Evolutionary conservation across 305 asterid genomes (phyloP).

Genomic region (Solanum hybrid): DNA sequence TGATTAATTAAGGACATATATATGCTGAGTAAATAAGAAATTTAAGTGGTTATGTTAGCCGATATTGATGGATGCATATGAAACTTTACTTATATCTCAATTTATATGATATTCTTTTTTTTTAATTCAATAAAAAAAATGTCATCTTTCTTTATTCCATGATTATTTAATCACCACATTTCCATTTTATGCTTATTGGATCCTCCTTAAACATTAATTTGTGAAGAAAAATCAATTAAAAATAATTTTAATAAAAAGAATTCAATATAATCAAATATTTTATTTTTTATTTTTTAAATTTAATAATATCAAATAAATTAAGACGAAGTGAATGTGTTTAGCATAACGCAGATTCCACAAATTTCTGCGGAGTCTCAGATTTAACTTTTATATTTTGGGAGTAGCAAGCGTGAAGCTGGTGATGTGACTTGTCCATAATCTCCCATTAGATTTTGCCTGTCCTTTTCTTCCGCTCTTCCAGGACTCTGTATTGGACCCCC

Average conservation of each 20-base stretch:
- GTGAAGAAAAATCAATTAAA: neutral
- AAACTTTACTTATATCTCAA: no score
- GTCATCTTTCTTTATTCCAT: neutral
- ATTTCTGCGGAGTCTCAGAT: neutral
- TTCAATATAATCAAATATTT: neutral
- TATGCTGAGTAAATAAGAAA: neutral
- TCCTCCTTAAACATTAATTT: neutral
- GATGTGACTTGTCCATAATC: conserved; percentile 22
- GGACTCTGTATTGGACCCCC: neutral
- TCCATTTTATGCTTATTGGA: neutral
- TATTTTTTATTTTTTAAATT: neutral
- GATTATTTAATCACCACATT: neutral
- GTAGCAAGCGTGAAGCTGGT: conserved; percentile 22
- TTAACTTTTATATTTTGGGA: neutral
- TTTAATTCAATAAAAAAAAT: no score
- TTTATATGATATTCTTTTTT: no score
- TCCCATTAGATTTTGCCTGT: conserved; percentile 4
- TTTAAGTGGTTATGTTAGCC: neutral
- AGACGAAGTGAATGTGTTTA: neutral
- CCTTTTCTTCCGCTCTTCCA: neutral
- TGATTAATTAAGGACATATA: neutral
- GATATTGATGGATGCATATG: neutral
- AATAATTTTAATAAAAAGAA: neutral
- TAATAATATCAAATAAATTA: neutral
- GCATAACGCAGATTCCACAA: neutral